Evolutionary conservation across 805 yeast genomes (phyloP).

Genomic region (Lachancea waltii): DNA sequence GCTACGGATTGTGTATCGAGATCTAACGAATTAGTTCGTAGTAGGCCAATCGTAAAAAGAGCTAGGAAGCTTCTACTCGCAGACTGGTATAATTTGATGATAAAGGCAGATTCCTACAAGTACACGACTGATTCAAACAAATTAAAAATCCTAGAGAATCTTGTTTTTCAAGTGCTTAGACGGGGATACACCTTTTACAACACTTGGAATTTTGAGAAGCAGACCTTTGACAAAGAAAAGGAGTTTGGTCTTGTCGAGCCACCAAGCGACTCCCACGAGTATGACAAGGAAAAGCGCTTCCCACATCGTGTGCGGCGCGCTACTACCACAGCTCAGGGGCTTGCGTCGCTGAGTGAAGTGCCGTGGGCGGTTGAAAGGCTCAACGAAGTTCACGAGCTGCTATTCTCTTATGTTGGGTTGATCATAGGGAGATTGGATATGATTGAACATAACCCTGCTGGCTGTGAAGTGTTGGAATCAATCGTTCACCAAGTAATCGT

Average conservation of each 20-base stretch:
- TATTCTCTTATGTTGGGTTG: slow-evolving; percentile 56
- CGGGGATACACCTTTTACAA: slow-evolving; percentile 59
- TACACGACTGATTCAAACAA: slow-evolving; percentile 53
- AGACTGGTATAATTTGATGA: slow-evolving; percentile 75
- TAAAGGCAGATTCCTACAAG: slow-evolving; percentile 67
- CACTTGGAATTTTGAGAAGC: slow-evolving; percentile 65
- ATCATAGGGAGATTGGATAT: slow-evolving; percentile 72
- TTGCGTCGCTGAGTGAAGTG: slow-evolving; percentile 43
- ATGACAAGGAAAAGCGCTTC: too few species aligned
- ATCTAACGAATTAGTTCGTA: slow-evolving; percentile 61
- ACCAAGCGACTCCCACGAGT: too few species aligned
- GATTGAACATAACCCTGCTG: slow-evolving; percentile 64
- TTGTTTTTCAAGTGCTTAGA: slow-evolving; percentile 61
- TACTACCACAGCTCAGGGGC: slow-evolving; percentile 16
- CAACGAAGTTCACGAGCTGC: slow-evolving; percentile 54
- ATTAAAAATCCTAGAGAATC: slow-evolving; percentile 53
- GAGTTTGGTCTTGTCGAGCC: slow-evolving; percentile 5
- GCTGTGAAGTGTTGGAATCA: slow-evolving; percentile 60
- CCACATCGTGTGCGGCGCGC: too few species aligned
- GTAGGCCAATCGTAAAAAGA: slow-evolving; percentile 53
- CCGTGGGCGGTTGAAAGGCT: slow-evolving; percentile 61
- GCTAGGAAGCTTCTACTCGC: slow-evolving; percentile 64
- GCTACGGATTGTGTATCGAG: slow-evolving; percentile 71
- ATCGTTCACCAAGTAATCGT: slow-evolving; percentile 64
- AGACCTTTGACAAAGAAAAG: slow-evolving; percentile 34